A percentile compares a stretch with the other conserved stretches of the same genome.
Conservation (phyloP, 805 yeast species). For the Schwanniomyces pseudopolymorphus region DNA sequence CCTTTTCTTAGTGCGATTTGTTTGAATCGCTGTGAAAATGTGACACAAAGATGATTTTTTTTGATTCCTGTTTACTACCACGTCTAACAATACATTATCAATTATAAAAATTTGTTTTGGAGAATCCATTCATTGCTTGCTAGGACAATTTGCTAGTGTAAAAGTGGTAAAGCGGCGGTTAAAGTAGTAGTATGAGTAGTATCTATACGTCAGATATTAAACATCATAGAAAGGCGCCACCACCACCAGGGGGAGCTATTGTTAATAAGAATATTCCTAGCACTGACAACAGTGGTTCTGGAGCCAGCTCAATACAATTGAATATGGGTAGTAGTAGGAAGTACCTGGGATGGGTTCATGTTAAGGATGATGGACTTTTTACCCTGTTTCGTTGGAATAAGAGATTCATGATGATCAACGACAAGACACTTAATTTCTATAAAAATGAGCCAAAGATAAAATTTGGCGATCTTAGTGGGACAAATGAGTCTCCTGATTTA, state of each 20-base stretch:
- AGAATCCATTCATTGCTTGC: neutral
- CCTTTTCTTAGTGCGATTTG: neutral
- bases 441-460: slow-evolving; percentile 56
- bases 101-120: neutral
- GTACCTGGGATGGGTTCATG: slow-evolving; percentile 81
- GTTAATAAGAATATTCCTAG: neutral
- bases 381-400: slow-evolving; percentile 92
- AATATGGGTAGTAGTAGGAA: slow-evolving; percentile 28
- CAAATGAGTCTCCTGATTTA: slow-evolving; percentile 27
- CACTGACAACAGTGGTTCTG: slow-evolving; percentile 1
- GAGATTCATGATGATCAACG: slow-evolving; percentile 75
- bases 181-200: slow-evolving; percentile 27
- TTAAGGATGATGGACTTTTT: slow-evolving; percentile 85
- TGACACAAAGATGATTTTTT: neutral
- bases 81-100: neutral
- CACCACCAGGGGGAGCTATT: slow-evolving; percentile 30
- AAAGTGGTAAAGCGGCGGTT: neutral
- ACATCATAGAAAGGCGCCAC: slow-evolving; percentile 45
- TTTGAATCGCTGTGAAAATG: neutral
- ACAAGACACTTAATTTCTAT: slow-evolving; percentile 71
- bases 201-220: slow-evolving; percentile 42
- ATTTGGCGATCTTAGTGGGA: slow-evolving; percentile 21
- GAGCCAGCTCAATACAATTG: slow-evolving; percentile 10
- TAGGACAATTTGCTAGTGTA: neutral
- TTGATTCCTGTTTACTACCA: slow-evolving; percentile 1